Evolutionary conservation across 805 yeast genomes (phyloP), one percentile per base, ranked within the genome.

Genomic region (Starmerella bombicola): DNA sequence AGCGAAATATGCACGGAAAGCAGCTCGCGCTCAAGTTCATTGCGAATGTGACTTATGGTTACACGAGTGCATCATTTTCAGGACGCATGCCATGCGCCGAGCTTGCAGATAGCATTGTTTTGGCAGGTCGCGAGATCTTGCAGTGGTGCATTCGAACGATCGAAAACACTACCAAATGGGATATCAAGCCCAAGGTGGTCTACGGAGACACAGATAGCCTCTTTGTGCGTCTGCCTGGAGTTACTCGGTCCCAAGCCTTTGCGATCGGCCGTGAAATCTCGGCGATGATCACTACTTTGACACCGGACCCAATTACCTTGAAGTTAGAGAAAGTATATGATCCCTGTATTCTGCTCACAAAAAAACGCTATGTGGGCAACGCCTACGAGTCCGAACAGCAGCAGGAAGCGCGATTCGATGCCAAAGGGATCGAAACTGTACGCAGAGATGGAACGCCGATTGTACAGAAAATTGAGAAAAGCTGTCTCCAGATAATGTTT

Each of bases 51-150:
- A 88, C 95, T 0, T 91, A 91, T 62, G 98, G 98, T 0, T 91
- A 91, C 55, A 71, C 96, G 0, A 80, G 95, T 1, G 98, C 98
- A 0, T 75, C 95, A 0, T 91, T 80, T 55, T 83, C 95, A 7
- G 98, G 98, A 0, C 65, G 98, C 47, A 91, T 91, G 98, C 97
- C 98, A 0, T 82, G 91, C 52, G 76, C 94, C 0, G 97, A 86
- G 56, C 69, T 91, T 23, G 95, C 98, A 0, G 98, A 91, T 61
- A 80, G 93, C 10, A 83, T 91, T 56, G 98, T 91, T 1, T 75
- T 85, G 18, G 76, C 91, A 0, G 98, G 91, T 0, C 65, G 97
- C 40, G 96, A 88, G 58, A 79, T 84, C 0, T 62, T 91, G 37
- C 76, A 76, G 39, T 67, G 68, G 38, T 79, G 95, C 0, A 76